A percentile compares a stretch with the other conserved stretches of the same genome.
Conservation (phyloP, 768 basidiomycete genomes). For the Tubosaeta sp. region DNA sequence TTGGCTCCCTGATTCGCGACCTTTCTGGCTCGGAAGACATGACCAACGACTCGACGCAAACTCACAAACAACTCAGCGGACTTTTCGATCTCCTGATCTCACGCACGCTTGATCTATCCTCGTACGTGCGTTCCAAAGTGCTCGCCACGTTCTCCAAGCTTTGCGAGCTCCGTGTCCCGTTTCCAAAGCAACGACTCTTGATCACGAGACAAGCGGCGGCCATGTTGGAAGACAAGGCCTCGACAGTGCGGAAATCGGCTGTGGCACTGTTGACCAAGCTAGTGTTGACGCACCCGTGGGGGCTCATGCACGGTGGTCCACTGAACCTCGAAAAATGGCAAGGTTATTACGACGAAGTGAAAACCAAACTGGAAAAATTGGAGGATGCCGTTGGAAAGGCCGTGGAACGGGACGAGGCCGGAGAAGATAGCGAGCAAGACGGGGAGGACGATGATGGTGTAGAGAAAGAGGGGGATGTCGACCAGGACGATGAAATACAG, state of each 20-base stretch:
- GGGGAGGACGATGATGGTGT: conserved; percentile 26
- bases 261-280: conserved; percentile 71
- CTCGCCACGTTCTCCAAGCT: conserved; percentile 71
- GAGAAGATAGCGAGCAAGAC: conserved; percentile 4
- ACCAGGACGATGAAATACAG: conserved; percentile 33
- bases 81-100: conserved; percentile 83
- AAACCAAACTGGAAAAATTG: conserved; percentile 61
- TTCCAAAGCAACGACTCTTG: conserved; percentile 78
- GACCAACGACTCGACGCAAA: conserved; percentile 40
- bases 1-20: conserved; percentile 81
- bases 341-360: conserved; percentile 58
- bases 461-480: conserved; percentile 37
- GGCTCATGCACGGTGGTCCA: conserved; percentile 75
- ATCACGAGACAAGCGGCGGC: conserved; percentile 74
- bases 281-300: conserved; percentile 86
- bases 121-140: conserved; percentile 90
- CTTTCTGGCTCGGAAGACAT: conserved; percentile 54
- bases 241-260: conserved; percentile 82
- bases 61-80: conserved; percentile 69
- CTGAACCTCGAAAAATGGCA: conserved; percentile 73
- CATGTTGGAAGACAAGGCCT: conserved; percentile 85
- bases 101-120: conserved; percentile 82
- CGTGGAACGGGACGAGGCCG: conserved; percentile 29
- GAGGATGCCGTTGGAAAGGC: conserved; percentile 46
- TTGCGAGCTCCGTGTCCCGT: conserved; percentile 72